Conservation (phyloP, 441 rosid genomes). For the Macaranga tanarius region DNA sequence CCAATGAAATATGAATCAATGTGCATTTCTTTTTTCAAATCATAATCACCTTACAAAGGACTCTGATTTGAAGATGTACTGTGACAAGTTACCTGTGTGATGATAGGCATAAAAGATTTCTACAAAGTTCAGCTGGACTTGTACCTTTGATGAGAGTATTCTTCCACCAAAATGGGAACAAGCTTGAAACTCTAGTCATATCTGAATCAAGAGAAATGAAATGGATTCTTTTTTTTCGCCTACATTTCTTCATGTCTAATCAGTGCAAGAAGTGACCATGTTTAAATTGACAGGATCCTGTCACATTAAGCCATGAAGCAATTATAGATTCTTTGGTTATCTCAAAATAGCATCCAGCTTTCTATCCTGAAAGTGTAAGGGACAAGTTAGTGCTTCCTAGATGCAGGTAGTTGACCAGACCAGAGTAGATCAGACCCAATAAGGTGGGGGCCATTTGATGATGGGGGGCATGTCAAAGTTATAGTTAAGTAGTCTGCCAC, state of each 20-base stretch:
- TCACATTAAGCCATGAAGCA: background rate
- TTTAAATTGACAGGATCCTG: background rate
- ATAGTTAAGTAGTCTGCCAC: conserved; percentile 13
- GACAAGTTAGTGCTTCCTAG: background rate
- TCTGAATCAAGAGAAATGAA: background rate
- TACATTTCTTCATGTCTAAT: conserved; percentile 1
- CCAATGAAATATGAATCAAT: background rate
- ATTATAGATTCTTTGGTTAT: background rate
- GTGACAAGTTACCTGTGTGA: background rate
- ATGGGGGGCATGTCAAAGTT: background rate
- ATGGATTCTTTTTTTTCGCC: background rate
- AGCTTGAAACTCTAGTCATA: background rate
- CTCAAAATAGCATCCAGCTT: background rate
- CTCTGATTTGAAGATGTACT: background rate
- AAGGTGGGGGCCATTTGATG: conserved; percentile 15
- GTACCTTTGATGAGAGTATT: background rate
- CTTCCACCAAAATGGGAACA: background rate
- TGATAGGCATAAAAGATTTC: no score
- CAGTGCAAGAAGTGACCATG: background rate
- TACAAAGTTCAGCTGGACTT: background rate
- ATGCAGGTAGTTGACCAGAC: background rate
- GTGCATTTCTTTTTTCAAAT: background rate
- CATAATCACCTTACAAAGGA: background rate
- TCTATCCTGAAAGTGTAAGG: background rate
- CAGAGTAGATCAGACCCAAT: background rate